Percentiles rank a stretch among this genome's conserved stretches.
Conservation (phyloP, 495 filamentous ascomycete genomes). For the Hypomontagnella monticulosa region DNA sequence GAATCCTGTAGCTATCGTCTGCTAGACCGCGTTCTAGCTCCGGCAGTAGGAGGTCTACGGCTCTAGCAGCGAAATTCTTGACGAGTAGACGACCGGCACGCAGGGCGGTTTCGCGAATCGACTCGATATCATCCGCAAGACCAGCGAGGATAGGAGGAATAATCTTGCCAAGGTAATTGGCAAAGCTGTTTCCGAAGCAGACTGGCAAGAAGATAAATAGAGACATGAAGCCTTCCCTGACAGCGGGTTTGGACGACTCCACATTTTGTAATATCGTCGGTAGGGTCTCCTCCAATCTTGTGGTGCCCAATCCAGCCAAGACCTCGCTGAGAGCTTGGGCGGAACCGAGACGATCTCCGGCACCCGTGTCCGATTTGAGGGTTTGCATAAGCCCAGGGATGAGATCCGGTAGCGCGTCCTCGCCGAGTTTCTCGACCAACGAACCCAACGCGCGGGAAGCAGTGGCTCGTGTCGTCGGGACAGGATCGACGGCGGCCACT, state of each 20-base stretch:
- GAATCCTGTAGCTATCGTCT: conserved; percentile 94
- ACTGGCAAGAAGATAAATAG: conserved; percentile 98
- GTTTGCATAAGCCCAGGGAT: conserved; percentile 97
- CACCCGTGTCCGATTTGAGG: conserved; percentile 95
- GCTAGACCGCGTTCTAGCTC: conserved; percentile 95
- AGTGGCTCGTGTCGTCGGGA: conserved; percentile 95
- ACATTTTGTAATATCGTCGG: conserved; percentile 98
- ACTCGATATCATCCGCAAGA: conserved; percentile 93
- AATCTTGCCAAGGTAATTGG: conserved; percentile 92
- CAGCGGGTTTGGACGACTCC: conserved; percentile 85
- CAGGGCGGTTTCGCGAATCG: conserved; percentile 92
- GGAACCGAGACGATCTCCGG: conserved; percentile 93
- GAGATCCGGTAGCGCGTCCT: conserved; percentile 95
- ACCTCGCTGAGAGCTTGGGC: conserved; percentile 98
- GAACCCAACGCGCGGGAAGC: conserved; percentile 96
- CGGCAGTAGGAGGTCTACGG: conserved; percentile 91
- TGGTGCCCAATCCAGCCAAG: conserved; percentile 90
- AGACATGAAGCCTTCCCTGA: conserved; percentile 99
- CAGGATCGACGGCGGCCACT: conserved; percentile 89
- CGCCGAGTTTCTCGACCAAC: conserved; percentile 94
- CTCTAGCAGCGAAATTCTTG: conserved; percentile 95
- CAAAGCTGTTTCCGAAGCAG: conserved; percentile 98
- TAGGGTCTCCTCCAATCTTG: conserved; percentile 91
- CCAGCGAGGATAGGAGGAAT: conserved; percentile 96
- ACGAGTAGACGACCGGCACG: conserved; percentile 92